phyloP scores from a whole-genome alignment of 176 grass and related monocot genomes.

The Lolium perenne region DNA sequence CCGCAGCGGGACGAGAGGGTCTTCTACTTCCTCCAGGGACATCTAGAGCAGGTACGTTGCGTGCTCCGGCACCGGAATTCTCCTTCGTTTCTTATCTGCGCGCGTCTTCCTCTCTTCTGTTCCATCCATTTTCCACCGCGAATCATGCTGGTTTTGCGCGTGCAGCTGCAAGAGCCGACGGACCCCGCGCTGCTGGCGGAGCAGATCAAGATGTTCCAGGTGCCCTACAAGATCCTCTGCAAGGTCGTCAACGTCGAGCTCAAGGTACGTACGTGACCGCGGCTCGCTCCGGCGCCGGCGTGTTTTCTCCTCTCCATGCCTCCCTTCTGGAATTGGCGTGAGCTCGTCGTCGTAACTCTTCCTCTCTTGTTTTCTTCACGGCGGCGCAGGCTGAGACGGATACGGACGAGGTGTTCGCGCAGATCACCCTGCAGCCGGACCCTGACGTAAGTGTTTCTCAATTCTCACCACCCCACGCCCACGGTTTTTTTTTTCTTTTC shows the following conservation, averaged over 20 bases:
- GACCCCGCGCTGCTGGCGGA: slow-evolving; percentile 55
- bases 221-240: slow-evolving; percentile 92
- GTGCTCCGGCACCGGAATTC: background rate
- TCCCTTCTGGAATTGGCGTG: background rate
- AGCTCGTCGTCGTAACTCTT: slow-evolving; percentile 13
- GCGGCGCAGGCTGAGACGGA: slow-evolving; percentile 79
- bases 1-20: slow-evolving; percentile 73
- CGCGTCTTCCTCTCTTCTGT: background rate
- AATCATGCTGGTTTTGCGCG: slow-evolving; percentile 13
- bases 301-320: background rate
- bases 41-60: slow-evolving; percentile 81
- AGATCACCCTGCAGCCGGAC: slow-evolving; percentile 84
- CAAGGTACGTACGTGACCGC: slow-evolving; percentile 51
- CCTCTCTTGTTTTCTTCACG: background rate
- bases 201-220: slow-evolving; percentile 77
- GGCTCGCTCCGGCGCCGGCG: background rate
- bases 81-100: background rate
- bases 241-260: slow-evolving; percentile 87
- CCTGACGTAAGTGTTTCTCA: slow-evolving; percentile 59
- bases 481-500: background rate
- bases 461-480: slow-evolving; percentile 19
- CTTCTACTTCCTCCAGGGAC: slow-evolving; percentile 97
- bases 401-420: slow-evolving; percentile 94
- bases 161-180: slow-evolving; percentile 78
- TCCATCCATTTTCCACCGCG: slow-evolving; percentile 2